Evolutionary conservation across 345 rosid species (phyloP).

Genomic region (Melaleuca alternifolia): DNA sequence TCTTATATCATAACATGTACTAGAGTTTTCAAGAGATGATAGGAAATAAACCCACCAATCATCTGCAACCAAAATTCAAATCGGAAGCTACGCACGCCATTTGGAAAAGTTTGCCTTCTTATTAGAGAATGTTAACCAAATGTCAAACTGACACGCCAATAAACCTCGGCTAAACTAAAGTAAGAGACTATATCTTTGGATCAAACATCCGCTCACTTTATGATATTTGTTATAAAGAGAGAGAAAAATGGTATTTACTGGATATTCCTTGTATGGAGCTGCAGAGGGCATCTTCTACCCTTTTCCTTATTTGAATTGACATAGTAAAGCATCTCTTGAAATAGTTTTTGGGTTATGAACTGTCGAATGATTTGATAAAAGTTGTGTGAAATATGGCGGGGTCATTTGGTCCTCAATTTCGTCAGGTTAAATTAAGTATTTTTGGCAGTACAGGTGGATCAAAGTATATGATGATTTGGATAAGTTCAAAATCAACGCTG

Average conservation of each 20-base stretch:
- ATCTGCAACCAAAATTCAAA: too few species aligned
- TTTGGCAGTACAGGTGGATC: neutral
- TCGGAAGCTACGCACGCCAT: too few species aligned
- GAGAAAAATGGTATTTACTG: neutral
- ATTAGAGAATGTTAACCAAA: neutral
- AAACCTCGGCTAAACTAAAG: neutral
- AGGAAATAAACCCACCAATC: neutral
- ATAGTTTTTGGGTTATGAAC: neutral
- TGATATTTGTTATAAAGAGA: neutral
- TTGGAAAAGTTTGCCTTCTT: neutral
- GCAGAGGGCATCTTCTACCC: too few species aligned
- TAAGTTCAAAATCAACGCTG: neutral
- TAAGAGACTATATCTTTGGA: neutral
- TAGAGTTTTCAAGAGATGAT: neutral
- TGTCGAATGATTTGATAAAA: neutral
- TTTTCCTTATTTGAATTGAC: neutral
- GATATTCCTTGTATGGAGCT: neutral
- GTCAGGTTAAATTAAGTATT: neutral
- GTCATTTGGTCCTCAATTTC: neutral
- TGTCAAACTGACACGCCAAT: neutral
- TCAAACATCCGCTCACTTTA: neutral
- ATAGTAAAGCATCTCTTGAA: neutral
- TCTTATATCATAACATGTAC: neutral
- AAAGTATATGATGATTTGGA: neutral
- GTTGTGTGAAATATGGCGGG: neutral